Conservation (phyloP, 805 yeast species). For the Saturnispora kantuleensis region DNA sequence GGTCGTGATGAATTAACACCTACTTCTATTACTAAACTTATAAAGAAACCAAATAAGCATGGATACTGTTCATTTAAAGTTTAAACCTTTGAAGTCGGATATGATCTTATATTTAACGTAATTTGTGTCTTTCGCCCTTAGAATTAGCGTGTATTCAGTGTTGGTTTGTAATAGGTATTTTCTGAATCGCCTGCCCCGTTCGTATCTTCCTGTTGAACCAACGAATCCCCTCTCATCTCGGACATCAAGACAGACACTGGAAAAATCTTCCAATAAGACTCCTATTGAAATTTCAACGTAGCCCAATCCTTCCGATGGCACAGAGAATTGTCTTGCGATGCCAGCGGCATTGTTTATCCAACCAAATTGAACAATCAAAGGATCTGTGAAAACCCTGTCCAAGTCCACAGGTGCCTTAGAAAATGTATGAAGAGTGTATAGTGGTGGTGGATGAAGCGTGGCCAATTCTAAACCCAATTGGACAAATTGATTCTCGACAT, state of each 20-base stretch:
- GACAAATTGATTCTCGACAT: too few species aligned
- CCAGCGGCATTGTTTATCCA: neutral
- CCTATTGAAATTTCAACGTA: neutral
- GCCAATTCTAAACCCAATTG: conserved; percentile 2
- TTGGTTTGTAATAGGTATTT: neutral
- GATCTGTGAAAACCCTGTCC: neutral
- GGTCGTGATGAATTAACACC: neutral
- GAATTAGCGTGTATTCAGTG: too few species aligned
- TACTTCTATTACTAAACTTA: too few species aligned
- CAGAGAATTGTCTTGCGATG: neutral
- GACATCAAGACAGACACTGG: too few species aligned
- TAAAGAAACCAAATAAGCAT: too few species aligned
- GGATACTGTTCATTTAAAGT: too few species aligned
- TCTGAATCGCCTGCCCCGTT: neutral
- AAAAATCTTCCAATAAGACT: too few species aligned
- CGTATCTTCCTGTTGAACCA: neutral
- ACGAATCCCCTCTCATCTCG: neutral
- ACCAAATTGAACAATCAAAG: neutral
- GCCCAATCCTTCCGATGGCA: neutral
- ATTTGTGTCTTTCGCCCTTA: neutral
- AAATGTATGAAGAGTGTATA: conserved; percentile 2
- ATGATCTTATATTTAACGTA: neutral
- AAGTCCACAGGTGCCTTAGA: neutral
- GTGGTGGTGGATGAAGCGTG: neutral
- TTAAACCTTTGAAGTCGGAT: too few species aligned